Evolutionary conservation across 2,329 filamentous ascomycete genomes (phyloP).

Genomic region (Aspergillus fijiensis): DNA sequence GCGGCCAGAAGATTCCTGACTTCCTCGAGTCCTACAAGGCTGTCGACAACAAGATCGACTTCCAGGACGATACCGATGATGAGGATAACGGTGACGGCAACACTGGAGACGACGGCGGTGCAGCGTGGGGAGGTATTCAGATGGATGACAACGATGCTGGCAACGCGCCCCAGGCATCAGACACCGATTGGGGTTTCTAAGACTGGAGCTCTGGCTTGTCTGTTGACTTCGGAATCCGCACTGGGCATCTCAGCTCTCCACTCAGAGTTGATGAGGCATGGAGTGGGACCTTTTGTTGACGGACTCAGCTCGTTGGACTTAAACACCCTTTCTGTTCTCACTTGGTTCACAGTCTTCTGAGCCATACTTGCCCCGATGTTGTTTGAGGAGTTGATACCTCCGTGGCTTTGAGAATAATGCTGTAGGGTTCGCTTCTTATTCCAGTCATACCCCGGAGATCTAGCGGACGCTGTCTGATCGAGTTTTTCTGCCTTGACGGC

Average conservation of each 20-base stretch:
- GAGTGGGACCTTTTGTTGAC: neutral
- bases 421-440: neutral
- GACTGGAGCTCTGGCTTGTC: neutral
- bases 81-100: constrained; percentile 32
- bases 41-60: constrained; percentile 41
- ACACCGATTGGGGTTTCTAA: constrained; percentile 4
- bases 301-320: neutral
- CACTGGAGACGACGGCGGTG: constrained; percentile 13
- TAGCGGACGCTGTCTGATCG: neutral
- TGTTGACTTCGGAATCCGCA: neutral
- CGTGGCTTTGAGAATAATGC: neutral
- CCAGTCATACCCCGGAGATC: neutral
- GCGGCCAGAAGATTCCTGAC: constrained; percentile 73
- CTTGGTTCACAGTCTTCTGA: neutral
- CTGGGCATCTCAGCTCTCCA: neutral
- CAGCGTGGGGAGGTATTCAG: constrained; percentile 18
- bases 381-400: neutral
- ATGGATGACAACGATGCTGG: constrained; percentile 9
- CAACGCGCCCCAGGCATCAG: neutral
- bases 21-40: constrained; percentile 67
- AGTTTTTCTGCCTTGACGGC: neutral
- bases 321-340: neutral
- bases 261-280: neutral
- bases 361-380: neutral
- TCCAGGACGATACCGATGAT: constrained; percentile 55